Evolutionary conservation across 2,329 filamentous ascomycete genomes (phyloP), one percentile per base, ranked within the genome.

Genomic region (Apiospora malaysiana): DNA sequence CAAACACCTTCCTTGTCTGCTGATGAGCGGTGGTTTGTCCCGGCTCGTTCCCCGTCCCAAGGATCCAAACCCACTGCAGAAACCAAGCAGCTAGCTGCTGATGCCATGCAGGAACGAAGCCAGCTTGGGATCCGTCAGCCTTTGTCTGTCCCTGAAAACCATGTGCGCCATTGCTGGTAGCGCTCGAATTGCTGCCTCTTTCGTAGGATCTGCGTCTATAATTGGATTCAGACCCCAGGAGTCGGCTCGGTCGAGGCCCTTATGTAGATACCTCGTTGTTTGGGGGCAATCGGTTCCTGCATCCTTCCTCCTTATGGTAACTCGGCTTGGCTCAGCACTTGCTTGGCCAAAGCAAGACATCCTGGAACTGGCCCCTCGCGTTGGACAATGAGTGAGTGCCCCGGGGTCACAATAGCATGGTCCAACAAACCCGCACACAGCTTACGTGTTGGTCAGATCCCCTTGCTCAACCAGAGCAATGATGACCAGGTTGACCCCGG

Each of bases 1-100:
- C 56, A 63, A 63, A n/a, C 49, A 9, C 51, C 51, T n/a, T n/a
- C 56, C 56, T 40, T 37, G 56, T 40, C 56, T 4, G 56, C 56
- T n/a, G 27, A 40, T n/a, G 18, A 23, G 56, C 56, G 27, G 32
- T 37, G 21, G 51, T 32, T 32, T 59, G 7, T 9, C 32, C 27
- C 51, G 25, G 51, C 51, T 27, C 16, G 25, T 4, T 37, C 25
- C 16, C 25, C 25, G 12, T 56, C 12, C 14, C 40, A 42, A 6
- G 8, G 8, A 21, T 32, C 14, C 25, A 18, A 18, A 32, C 32
- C 32, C 32, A 6, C 49, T 56, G 14, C 49, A 56, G 49, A 56
- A 32, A 16, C 27, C 49, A 25, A 18, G 14, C 49, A 32, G 25
- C 4, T 42, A 32, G 14, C 4, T 42, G 25, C 14, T 59, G 51